Evolutionary conservation across 2,329 filamentous ascomycete species (phyloP).

Genomic region (Epichloe elymi): DNA sequence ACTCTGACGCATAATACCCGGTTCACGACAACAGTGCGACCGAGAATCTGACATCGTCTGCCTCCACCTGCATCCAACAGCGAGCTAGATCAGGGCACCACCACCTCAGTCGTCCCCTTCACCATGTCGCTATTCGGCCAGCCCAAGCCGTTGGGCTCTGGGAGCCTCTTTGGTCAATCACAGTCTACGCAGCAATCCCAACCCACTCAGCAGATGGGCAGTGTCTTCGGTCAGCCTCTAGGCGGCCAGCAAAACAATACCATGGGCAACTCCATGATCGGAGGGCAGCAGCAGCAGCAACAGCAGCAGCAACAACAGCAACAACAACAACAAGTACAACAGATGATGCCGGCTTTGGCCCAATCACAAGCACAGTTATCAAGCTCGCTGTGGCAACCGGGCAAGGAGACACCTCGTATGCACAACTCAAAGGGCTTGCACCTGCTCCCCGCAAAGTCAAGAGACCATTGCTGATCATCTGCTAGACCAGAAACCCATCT

Average conservation of each 20-base stretch:
- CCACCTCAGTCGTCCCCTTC: not conserved
- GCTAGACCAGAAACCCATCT: conserved; percentile 53
- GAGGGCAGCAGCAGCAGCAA: conserved; percentile 16
- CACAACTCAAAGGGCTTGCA: not conserved
- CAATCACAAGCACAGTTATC: conserved; percentile 34
- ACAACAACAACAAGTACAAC: conserved; percentile 27
- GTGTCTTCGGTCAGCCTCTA: conserved; percentile 19
- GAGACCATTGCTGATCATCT: not conserved
- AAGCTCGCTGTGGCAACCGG: conserved; percentile 40
- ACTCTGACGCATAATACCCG: not conserved
- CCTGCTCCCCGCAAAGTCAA: not conserved
- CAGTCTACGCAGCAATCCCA: conserved; percentile 21
- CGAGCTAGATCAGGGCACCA: conserved; percentile 5
- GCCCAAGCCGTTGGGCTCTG: conserved; percentile 20
- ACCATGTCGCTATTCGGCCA: conserved; percentile 28
- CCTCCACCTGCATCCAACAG: not conserved
- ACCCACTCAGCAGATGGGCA: conserved; percentile 13
- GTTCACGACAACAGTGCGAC: not conserved
- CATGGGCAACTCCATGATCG: conserved; percentile 18
- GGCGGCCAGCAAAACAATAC: conserved; percentile 24
- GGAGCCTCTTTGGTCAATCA: conserved; percentile 25
- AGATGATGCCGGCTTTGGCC: conserved; percentile 29
- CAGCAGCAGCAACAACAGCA: conserved; percentile 5
- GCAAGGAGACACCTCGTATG: conserved; percentile 36
- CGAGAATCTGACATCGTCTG: not conserved